Conservation (phyloP, 305 asterid species). For the Withania somnifera region DNA sequence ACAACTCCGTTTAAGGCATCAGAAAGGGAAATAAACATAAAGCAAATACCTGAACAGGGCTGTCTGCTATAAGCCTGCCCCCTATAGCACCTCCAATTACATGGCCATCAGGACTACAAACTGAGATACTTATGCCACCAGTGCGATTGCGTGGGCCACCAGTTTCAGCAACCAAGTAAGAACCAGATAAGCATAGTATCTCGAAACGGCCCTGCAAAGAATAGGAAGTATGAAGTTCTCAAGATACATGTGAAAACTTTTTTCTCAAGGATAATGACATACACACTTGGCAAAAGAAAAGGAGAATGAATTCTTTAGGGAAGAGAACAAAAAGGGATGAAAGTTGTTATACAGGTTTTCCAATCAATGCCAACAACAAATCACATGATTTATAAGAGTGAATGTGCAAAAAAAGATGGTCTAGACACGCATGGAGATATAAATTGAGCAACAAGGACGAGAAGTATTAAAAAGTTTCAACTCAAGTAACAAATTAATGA, state of each 20-base stretch:
- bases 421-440: not conserved
- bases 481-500: not conserved
- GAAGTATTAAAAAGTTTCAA: not conserved
- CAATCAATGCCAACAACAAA: not conserved
- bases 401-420: not conserved
- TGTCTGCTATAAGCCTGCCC: constrained; percentile 73
- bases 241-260: not conserved
- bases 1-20: too few species aligned
- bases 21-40: not conserved
- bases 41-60: constrained; percentile 62
- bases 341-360: not conserved
- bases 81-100: constrained; percentile 92
- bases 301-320: not conserved
- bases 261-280: not conserved
- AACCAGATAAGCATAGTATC: constrained; percentile 79
- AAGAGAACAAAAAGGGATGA: not conserved
- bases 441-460: too few species aligned
- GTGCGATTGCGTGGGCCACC: constrained; percentile 76
- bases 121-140: constrained; percentile 87
- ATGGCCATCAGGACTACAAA: constrained; percentile 83
- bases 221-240: not conserved
- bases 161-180: constrained; percentile 75
- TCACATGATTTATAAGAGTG: not conserved
- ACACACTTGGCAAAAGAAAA: not conserved
- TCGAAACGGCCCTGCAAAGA: constrained; percentile 72